These are phyloP conservation scores for Amniculicola lignicola DNA, from an alignment of 495 filamentous ascomycete genomes.

Conservation along the genomic window DNA sequence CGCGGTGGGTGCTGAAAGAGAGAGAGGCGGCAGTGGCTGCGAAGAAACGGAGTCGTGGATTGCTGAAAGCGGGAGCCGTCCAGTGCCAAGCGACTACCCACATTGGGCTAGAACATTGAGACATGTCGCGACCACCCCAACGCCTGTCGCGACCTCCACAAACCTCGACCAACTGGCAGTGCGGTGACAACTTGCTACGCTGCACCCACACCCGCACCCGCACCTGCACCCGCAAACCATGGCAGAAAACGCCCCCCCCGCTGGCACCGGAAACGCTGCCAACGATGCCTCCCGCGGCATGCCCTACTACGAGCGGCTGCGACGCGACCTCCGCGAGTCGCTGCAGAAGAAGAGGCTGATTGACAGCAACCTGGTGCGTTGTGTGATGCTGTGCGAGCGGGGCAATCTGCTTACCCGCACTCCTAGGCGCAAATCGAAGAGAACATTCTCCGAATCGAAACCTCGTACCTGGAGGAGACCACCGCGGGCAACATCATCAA, in stretches of 20 bases:
- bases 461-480: constrained; percentile 79
- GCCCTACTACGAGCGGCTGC: constrained; percentile 71
- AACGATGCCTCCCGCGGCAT: constrained; percentile 42
- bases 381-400: neutral
- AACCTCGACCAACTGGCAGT: too few relatives aligned
- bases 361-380: constrained; percentile 61
- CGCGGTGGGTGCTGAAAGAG: neutral
- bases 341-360: constrained; percentile 64
- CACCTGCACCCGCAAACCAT: constrained; percentile 8
- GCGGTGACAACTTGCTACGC: too few relatives aligned
- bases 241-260: constrained; percentile 45
- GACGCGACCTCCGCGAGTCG: constrained; percentile 64
- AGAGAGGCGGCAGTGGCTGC: too few relatives aligned
- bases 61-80: too few relatives aligned
- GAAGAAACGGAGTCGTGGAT: too few relatives aligned
- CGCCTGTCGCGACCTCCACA: too few relatives aligned
- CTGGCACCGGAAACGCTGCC: constrained; percentile 11
- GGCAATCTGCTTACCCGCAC: neutral
- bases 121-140: too few relatives aligned
- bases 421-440: constrained; percentile 67
- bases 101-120: too few relatives aligned
- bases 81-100: too few relatives aligned
- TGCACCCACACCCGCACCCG: neutral
- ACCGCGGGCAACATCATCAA: constrained; percentile 95
- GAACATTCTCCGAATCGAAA: constrained; percentile 77